These are phyloP conservation scores for Penicillium flavigenum DNA, from an alignment of 495 filamentous ascomycete species.

Conservation along the genomic window DNA sequence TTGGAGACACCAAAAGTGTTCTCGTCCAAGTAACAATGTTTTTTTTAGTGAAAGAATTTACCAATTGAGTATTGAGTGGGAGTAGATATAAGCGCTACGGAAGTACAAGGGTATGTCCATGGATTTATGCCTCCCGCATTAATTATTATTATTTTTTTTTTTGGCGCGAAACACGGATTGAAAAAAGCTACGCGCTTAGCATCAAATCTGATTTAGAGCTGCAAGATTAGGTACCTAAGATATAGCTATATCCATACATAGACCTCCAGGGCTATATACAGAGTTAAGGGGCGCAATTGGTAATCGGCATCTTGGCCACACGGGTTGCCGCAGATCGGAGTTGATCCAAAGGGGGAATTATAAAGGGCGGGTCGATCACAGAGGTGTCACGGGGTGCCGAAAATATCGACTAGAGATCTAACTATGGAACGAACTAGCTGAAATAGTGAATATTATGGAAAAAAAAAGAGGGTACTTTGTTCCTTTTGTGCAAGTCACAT, in stretches of 20 bases:
- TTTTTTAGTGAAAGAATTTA: background rate
- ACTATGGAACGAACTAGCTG: background rate
- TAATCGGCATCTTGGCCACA: slow-evolving; percentile 8
- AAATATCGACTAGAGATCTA: slow-evolving; percentile 10
- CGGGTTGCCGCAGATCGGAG: slow-evolving; percentile 15
- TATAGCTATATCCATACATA: background rate
- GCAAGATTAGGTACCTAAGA: background rate
- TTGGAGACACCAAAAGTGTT: background rate
- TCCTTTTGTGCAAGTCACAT: background rate
- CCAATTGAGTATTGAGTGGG: background rate
- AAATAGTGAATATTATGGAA: background rate
- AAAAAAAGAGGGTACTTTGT: background rate
- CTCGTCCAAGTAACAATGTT: slow-evolving; percentile 3
- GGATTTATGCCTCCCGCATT: background rate
- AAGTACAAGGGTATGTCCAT: background rate
- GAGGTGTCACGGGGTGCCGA: slow-evolving; percentile 10
- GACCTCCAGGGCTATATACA: background rate
- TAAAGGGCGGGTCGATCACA: background rate
- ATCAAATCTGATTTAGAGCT: background rate
- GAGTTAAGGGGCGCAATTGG: background rate
- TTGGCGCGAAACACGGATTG: background rate
- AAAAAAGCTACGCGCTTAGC: background rate
- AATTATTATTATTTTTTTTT: too few relatives aligned
- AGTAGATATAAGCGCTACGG: background rate
- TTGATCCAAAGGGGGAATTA: background rate